phyloP scores from a whole-genome alignment of 257 asterid species.

The Coffea canephora region DNA sequence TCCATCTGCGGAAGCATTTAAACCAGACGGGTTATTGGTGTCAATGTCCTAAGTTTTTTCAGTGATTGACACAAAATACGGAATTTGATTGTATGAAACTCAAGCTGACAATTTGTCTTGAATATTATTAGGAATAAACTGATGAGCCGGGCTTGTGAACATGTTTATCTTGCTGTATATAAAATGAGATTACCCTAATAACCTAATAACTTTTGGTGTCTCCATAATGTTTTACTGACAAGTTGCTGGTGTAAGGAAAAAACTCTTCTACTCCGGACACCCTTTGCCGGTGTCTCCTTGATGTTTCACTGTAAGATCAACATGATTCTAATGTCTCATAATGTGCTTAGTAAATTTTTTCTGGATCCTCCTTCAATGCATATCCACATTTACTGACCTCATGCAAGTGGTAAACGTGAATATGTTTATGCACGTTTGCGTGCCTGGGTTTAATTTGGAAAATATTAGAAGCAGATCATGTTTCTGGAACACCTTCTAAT shows the following conservation, averaged over 20 bases:
- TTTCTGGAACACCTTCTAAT: not conserved
- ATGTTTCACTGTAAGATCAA: not conserved
- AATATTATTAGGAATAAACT: not conserved
- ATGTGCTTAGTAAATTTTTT: not conserved
- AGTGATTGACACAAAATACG: not conserved
- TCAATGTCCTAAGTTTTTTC: not conserved
- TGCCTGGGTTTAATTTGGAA: not conserved
- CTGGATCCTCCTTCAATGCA: not conserved
- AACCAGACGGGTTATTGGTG: not conserved
- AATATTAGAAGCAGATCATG: not conserved
- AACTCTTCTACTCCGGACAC: no score
- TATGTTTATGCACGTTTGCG: not conserved
- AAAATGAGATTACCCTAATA: not conserved
- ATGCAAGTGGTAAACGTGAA: not conserved
- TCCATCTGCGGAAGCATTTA: not conserved
- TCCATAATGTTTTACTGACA: not conserved
- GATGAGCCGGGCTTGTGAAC: not conserved
- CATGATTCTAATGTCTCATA: not conserved
- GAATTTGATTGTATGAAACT: not conserved
- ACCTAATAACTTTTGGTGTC: not conserved
- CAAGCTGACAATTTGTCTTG: not conserved
- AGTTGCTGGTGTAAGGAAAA: not conserved
- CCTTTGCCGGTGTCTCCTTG: not conserved
- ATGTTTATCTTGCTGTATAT: not conserved
- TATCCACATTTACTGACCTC: not conserved